These are phyloP conservation scores for Rhodomyrtus tomentosa DNA, from an alignment of 345 rosid species.

Conservation along the genomic window DNA sequence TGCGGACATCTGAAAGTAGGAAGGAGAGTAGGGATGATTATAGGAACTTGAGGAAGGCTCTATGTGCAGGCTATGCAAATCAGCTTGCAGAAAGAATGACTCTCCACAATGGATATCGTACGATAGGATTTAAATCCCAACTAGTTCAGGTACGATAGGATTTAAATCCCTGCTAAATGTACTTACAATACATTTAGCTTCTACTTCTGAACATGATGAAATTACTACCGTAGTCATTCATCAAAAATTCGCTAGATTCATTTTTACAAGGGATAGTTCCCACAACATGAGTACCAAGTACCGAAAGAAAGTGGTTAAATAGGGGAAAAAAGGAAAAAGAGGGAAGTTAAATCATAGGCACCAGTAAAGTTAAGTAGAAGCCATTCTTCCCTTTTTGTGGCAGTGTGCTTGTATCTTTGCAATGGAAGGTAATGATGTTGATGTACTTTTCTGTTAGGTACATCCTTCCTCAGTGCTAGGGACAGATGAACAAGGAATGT, in stretches of 20 bases:
- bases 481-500: slow-evolving; percentile 62
- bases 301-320: background rate
- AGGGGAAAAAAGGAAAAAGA: background rate
- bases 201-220: background rate
- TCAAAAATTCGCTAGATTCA: background rate
- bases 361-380: background rate
- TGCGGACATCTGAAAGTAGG: slow-evolving; percentile 33
- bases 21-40: slow-evolving; percentile 36
- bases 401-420: background rate
- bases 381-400: background rate
- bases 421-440: background rate
- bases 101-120: slow-evolving; percentile 82
- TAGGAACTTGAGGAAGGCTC: slow-evolving; percentile 74
- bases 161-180: slow-evolving; percentile 78
- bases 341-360: background rate
- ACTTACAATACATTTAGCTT: background rate
- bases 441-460: slow-evolving; percentile 28
- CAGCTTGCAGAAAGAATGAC: slow-evolving; percentile 89
- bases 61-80: slow-evolving; percentile 72
- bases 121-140: slow-evolving; percentile 63
- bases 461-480: slow-evolving; percentile 66
- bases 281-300: background rate
- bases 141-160: slow-evolving; percentile 84
- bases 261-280: background rate
- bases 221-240: background rate